Conservation (phyloP, 1,284 basidiomycete species). For the Cutaneotrichosporon sp. region DNA sequence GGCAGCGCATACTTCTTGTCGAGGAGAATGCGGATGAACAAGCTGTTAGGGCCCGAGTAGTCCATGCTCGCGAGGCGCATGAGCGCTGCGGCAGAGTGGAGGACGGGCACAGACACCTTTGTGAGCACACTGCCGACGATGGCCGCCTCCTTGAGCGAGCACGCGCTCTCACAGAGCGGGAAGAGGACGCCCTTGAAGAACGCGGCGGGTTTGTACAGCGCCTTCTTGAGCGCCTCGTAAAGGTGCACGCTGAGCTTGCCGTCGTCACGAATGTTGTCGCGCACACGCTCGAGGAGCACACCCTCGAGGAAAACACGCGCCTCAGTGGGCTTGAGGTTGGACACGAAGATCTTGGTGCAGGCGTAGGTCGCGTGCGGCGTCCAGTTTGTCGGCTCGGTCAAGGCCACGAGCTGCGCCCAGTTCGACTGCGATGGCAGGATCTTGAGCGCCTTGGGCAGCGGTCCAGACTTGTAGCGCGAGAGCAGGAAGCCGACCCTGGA, state of each 20-base stretch:
- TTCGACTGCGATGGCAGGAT: conserved; percentile 93
- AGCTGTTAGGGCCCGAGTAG: conserved; percentile 89
- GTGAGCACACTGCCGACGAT: conserved; percentile 90
- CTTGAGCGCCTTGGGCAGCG: conserved; percentile 96
- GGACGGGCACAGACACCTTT: conserved; percentile 88
- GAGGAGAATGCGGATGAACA: conserved; percentile 94
- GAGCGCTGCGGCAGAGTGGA: conserved; percentile 94
- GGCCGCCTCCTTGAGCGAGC: conserved; percentile 91
- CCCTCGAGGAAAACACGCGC: conserved; percentile 93
- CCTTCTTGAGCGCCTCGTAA: conserved; percentile 87
- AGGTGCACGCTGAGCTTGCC: conserved; percentile 91
- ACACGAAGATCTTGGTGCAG: conserved; percentile 93
- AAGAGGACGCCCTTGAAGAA: conserved; percentile 99
- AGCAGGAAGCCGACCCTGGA: conserved; percentile 80
- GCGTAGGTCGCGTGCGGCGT: conserved; percentile 92
- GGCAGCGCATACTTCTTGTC: conserved; percentile 99
- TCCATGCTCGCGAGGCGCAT: conserved; percentile 95
- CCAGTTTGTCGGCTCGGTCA: conserved; percentile 91
- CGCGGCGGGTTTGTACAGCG: conserved; percentile 93
- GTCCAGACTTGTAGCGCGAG: conserved; percentile 89
- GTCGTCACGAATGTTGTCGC: conserved; percentile 74
- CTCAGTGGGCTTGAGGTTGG: conserved; percentile 93
- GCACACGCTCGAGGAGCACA: conserved; percentile 84
- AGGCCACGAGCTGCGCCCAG: conserved; percentile 93
- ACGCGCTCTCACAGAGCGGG: conserved; percentile 85